Evolutionary conservation across 306 rosid genomes (phyloP).

Genomic region (Alnus glutinosa): DNA sequence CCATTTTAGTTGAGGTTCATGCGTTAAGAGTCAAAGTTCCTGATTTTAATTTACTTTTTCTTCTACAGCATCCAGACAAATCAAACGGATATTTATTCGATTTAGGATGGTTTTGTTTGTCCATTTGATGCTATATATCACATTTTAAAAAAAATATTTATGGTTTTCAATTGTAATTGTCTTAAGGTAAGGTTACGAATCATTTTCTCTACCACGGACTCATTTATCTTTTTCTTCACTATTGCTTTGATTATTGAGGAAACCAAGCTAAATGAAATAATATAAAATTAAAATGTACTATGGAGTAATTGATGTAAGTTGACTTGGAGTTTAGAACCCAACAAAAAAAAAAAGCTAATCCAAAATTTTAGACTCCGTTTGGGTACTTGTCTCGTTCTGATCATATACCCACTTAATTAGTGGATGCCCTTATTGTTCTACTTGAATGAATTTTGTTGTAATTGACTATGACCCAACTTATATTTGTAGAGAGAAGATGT

Average conservation of each 20-base stretch:
- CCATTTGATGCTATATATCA: no score
- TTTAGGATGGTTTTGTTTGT: no score
- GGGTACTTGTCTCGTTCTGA: neutral
- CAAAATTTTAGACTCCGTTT: neutral
- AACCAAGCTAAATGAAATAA: neutral
- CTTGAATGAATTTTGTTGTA: neutral
- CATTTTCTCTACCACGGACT: no score
- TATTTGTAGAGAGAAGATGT: conserved; percentile 32
- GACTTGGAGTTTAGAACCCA: neutral
- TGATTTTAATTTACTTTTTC: no score
- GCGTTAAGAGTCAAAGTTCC: no score
- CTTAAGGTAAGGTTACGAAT: no score
- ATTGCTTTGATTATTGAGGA: neutral
- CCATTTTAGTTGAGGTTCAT: neutral
- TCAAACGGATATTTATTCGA: no score
- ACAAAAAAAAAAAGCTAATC: neutral
- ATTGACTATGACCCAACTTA: conserved; percentile 10
- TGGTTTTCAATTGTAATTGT: neutral
- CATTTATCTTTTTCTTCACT: neutral
- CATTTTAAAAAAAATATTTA: no score
- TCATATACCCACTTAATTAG: neutral
- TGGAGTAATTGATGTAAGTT: neutral
- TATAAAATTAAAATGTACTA: neutral
- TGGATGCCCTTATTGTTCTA: neutral
- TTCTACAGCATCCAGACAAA: no score